Evolutionary conservation across 2,329 filamentous ascomycete species (phyloP).

Genomic region (Cladosporium halotolerans): DNA sequence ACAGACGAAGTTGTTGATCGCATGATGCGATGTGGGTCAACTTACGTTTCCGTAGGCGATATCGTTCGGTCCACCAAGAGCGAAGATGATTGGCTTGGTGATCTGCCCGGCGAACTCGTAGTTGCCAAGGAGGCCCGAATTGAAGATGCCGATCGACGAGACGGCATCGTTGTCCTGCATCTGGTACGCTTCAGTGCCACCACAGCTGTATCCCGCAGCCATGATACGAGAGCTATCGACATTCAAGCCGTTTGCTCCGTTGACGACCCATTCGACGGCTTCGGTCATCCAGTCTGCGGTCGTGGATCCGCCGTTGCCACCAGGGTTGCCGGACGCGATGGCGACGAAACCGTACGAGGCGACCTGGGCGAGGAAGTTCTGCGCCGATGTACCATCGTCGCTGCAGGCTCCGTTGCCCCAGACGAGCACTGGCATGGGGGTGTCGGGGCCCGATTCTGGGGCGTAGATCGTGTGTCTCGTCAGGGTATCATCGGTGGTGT

Average conservation of each 20-base stretch:
- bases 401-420: slow-evolving; percentile 26
- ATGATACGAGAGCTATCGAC: slow-evolving; percentile 7
- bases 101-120: neutral
- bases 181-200: slow-evolving; percentile 9
- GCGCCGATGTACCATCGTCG: slow-evolving; percentile 16
- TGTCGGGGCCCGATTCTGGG: slow-evolving; percentile 17
- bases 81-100: slow-evolving; percentile 7
- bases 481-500: slow-evolving; percentile 4
- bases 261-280: slow-evolving; percentile 5
- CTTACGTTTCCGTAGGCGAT: slow-evolving; percentile 10
- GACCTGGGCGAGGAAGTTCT: slow-evolving; percentile 17
- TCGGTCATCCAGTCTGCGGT: slow-evolving; percentile 8
- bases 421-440: slow-evolving; percentile 20
- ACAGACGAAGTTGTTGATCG: too few species aligned
- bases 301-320: slow-evolving; percentile 2
- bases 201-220: slow-evolving; percentile 10
- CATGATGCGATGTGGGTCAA: neutral
- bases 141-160: slow-evolving; percentile 6
- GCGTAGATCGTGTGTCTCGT: slow-evolving; percentile 9
- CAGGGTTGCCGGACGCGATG: slow-evolving; percentile 18
- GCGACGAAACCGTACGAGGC: slow-evolving; percentile 21
- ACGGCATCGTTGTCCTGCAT: slow-evolving; percentile 4
- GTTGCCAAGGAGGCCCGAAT: neutral
- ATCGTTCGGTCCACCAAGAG: slow-evolving; percentile 3
- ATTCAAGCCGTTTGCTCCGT: slow-evolving; percentile 4